phyloP scores from a whole-genome alignment of 352 stramenopile species.

The Globisporangium spiculum region DNA sequence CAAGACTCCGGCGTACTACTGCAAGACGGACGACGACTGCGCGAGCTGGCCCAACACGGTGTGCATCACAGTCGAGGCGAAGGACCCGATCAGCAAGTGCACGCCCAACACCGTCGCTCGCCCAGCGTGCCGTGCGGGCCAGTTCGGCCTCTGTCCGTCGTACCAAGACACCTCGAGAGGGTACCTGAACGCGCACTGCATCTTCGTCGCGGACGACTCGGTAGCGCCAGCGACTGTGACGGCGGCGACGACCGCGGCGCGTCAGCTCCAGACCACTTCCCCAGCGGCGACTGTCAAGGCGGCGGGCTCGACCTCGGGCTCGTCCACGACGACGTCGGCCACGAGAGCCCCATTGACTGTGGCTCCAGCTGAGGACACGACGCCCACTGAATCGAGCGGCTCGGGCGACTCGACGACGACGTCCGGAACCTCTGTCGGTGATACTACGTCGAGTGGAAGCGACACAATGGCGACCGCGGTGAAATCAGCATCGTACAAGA shows the following conservation, averaged over 20 bases:
- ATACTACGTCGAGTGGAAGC: constrained; percentile 16
- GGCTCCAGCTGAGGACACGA: neutral
- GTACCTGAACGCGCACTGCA: constrained; percentile 83
- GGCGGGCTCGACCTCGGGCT: constrained; percentile 5
- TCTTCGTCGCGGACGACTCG: constrained; percentile 72
- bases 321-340: neutral
- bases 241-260: constrained; percentile 3
- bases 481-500: constrained; percentile 42
- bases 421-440: constrained; percentile 19
- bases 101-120: constrained; percentile 75
- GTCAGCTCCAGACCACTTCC: constrained; percentile 6
- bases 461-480: constrained; percentile 17
- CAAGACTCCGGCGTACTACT: constrained; percentile 40
- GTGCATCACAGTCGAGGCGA: constrained; percentile 77
- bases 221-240: constrained; percentile 17
- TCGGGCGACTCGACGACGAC: neutral
- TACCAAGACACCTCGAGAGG: constrained; percentile 67
- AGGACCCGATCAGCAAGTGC: constrained; percentile 75
- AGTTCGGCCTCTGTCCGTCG: constrained; percentile 75
- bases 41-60: constrained; percentile 57
- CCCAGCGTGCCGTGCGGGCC: constrained; percentile 57
- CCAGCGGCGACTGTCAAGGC: constrained; percentile 18
- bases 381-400: constrained; percentile 1
- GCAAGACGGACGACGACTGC: constrained; percentile 71
- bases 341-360: constrained; percentile 11